Percentiles rank a stretch among this genome's conserved stretches.
phyloP scores from a whole-genome alignment of 2,329 filamentous ascomycete genomes.

The Nemania bipapillata region DNA sequence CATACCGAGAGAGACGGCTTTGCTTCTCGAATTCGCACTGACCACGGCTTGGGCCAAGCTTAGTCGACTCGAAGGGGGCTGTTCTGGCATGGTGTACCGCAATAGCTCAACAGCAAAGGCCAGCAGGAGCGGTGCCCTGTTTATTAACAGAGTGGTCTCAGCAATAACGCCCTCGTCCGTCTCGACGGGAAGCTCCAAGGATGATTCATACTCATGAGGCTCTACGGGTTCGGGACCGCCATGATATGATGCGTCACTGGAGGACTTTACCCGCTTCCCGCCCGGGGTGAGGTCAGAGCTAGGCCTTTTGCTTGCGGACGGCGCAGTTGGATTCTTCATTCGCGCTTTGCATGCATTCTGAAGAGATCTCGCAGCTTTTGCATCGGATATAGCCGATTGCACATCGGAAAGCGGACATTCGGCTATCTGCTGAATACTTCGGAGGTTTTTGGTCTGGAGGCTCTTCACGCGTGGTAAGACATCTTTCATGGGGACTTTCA shows the following conservation, averaged over 20 bases:
- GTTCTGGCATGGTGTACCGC: slow-evolving; percentile 84
- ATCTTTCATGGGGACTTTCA: slow-evolving; percentile 65
- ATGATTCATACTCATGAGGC: slow-evolving; percentile 70
- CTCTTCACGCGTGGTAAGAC: slow-evolving; percentile 69
- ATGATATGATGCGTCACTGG: slow-evolving; percentile 45
- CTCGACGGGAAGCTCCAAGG: slow-evolving; percentile 68
- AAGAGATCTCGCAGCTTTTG: slow-evolving; percentile 62
- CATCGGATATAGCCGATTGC: slow-evolving; percentile 60
- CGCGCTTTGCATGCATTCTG: slow-evolving; percentile 66
- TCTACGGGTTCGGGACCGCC: slow-evolving; percentile 53
- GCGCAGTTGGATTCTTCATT: slow-evolving; percentile 54
- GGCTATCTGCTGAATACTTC: slow-evolving; percentile 67
- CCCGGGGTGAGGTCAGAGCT: slow-evolving; percentile 43
- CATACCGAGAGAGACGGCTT: slow-evolving; percentile 79
- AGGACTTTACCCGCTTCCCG: slow-evolving; percentile 52
- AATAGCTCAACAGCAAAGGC: slow-evolving; percentile 61
- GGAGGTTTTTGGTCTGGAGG: slow-evolving; percentile 65
- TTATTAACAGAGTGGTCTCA: slow-evolving; percentile 72
- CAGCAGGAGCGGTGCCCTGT: slow-evolving; percentile 82
- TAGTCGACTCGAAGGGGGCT: slow-evolving; percentile 83
- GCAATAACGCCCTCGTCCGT: slow-evolving; percentile 69
- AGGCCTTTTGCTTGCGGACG: slow-evolving; percentile 50
- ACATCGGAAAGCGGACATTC: slow-evolving; percentile 59
- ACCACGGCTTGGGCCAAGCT: slow-evolving; percentile 87
- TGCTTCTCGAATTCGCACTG: slow-evolving; percentile 80